Conservation (phyloP, 306 rosid species). For the Glycine tomentella region DNA sequence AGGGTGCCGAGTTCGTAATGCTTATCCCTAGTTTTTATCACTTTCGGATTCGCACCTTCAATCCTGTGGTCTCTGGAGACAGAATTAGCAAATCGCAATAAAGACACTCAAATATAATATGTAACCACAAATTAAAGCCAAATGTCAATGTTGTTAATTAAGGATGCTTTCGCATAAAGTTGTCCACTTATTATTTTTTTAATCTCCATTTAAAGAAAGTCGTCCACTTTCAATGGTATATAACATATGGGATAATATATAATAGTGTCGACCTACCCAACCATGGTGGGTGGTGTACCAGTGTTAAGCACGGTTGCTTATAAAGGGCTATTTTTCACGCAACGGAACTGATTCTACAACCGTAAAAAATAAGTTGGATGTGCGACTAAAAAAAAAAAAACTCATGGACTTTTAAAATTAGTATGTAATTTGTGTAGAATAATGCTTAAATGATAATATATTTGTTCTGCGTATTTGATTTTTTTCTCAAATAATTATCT, state of each 20-base stretch:
- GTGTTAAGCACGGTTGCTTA: conserved; percentile 65
- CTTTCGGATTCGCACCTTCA: not conserved
- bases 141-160: not conserved
- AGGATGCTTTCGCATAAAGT: not conserved
- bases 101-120: too few species aligned
- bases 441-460: not conserved
- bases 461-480: not conserved
- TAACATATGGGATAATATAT: not conserved
- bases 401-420: too few species aligned
- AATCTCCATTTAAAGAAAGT: not conserved
- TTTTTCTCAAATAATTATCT: too few species aligned
- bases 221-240: conserved; percentile 26
- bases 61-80: too few species aligned
- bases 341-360: not conserved
- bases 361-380: not conserved
- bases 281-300: conserved; percentile 7
- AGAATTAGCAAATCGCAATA: too few species aligned
- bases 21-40: not conserved
- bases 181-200: not conserved
- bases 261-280: not conserved
- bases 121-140: too few species aligned
- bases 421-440: not conserved
- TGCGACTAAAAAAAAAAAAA: too few species aligned
- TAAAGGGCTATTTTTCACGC: conserved; percentile 30
- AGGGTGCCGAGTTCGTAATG: not conserved